Evolutionary conservation across 345 rosid species (phyloP).

Genomic region (Cardamine resedifolia): DNA sequence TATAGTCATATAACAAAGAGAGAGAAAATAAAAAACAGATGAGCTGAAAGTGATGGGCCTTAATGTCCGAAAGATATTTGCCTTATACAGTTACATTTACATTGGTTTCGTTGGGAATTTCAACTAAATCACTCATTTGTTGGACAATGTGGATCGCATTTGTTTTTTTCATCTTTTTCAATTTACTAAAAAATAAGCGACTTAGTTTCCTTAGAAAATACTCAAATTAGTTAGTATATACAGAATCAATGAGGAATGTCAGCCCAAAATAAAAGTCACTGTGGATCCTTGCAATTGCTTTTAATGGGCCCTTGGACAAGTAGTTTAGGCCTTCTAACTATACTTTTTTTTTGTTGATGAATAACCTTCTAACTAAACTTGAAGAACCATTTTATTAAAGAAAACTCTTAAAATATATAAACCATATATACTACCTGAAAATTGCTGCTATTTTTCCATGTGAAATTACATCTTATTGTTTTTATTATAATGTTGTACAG

Average conservation of each 20-base stretch:
- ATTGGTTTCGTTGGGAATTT: slow-evolving; percentile 4
- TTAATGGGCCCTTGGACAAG: slow-evolving; percentile 27
- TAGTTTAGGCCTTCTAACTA: slow-evolving; percentile 25
- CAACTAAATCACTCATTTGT: slow-evolving; percentile 2
- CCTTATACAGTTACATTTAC: background rate
- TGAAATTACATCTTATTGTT: background rate
- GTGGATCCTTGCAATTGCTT: slow-evolving; percentile 1
- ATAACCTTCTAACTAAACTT: slow-evolving; percentile 12
- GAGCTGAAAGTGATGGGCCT: slow-evolving; percentile 31
- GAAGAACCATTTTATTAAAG: no score
- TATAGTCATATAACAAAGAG: no score
- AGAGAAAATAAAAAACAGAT: background rate
- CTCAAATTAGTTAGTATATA: background rate
- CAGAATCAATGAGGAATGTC: background rate
- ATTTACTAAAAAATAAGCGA: background rate
- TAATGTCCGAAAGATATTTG: slow-evolving; percentile 18
- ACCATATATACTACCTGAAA: background rate
- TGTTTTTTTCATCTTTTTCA: slow-evolving; percentile 9
- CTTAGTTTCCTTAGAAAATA: background rate
- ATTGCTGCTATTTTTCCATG: background rate
- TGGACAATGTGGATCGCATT: slow-evolving; percentile 14
- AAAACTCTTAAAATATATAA: background rate
- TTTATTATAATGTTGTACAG: no score
- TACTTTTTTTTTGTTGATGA: no score
- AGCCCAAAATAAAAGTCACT: slow-evolving; percentile 23